Evolutionary conservation across 2,329 filamentous ascomycete genomes (phyloP).

Genomic region (Huntiella moniliformis): DNA sequence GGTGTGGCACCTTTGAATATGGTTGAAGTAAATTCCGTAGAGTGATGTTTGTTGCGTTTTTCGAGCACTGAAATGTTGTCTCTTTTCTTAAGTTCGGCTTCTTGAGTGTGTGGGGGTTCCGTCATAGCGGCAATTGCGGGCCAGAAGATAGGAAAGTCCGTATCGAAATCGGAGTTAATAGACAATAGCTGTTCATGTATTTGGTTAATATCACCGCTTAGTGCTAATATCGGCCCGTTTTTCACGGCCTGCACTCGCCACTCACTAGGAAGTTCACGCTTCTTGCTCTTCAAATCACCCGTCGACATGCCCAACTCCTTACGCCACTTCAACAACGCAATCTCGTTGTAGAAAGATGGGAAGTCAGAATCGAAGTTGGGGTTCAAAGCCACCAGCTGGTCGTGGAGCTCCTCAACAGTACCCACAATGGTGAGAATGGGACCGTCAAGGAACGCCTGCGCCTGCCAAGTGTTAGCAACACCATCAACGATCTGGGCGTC

Average conservation of each 20-base stretch:
- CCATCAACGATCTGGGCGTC: not conserved
- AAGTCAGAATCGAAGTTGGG: conserved; percentile 13
- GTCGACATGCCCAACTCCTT: not conserved
- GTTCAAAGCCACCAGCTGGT: conserved; percentile 11
- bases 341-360: conserved; percentile 3
- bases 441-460: conserved; percentile 12
- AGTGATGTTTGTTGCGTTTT: not conserved
- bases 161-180: conserved; percentile 13
- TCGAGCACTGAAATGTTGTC: not conserved
- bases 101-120: not conserved
- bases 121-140: not conserved
- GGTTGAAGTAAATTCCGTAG: not conserved
- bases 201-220: conserved; percentile 13
- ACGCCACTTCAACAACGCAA: conserved; percentile 1
- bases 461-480: conserved; percentile 9
- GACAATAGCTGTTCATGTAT: conserved; percentile 12
- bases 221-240: not conserved
- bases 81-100: too few relatives aligned
- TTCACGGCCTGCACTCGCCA: conserved; percentile 2
- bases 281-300: not conserved
- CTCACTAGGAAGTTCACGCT: conserved; percentile 4
- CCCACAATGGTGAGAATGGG: conserved; percentile 12
- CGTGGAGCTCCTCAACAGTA: conserved; percentile 13
- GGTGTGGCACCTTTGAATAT: conserved; percentile 1
- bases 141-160: conserved; percentile 10